Base-by-base conservation (phyloP, 768 basidiomycete species). In the Sporobolomyces phaffii region DNA sequence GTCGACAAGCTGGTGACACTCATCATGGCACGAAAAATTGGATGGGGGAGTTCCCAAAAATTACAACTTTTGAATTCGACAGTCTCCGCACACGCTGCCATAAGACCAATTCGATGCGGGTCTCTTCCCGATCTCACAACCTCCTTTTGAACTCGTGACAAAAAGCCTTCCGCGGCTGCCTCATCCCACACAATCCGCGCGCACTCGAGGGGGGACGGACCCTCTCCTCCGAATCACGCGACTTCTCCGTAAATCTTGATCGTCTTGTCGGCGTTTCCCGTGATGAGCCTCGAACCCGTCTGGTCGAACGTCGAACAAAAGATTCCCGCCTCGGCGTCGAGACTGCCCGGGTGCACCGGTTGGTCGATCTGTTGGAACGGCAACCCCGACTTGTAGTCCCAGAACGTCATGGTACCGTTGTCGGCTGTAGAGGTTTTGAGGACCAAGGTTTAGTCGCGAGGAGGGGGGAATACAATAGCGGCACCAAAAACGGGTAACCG, bases 291-390 rank as follows among this genome's bases (percentile, higher is more conserved):
- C 38, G 93, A 92, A 3, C 96, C 96, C 1, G 94, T 97, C 77
- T 86, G 82, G 78, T 98, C 96, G 78, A 98, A 99, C 20, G 91
- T 93, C 20, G 92, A 96, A 76, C 90, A 94, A 81, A 96, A 97
- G 15, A 96, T 84, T 72, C 94, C 94, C 0, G 94, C 87, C 78
- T 99, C 96, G 1, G 94, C 94, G 75, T 99, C 94, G 40, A 99
- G 84, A 38, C 90, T 93, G n/a, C 96, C 96, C 0, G 94, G 92
- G 75, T 98, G 96, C 1, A 93, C 92, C 5, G 92, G 83, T 75
- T 97, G 93, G 56, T 92, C 89, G 79, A 92, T 77, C 62, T 89
- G 88, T 77, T 97, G 94, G 83, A 97, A 98, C 11, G 94, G 88
- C 41, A 88, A 86, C 17, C 96, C 96, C 1, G 91, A 92, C 63